Percentiles rank a stretch among this genome's conserved stretches.
phyloP scores from a whole-genome alignment of 1,284 basidiomycete genomes.

The Ceratobasidium sp. region DNA sequence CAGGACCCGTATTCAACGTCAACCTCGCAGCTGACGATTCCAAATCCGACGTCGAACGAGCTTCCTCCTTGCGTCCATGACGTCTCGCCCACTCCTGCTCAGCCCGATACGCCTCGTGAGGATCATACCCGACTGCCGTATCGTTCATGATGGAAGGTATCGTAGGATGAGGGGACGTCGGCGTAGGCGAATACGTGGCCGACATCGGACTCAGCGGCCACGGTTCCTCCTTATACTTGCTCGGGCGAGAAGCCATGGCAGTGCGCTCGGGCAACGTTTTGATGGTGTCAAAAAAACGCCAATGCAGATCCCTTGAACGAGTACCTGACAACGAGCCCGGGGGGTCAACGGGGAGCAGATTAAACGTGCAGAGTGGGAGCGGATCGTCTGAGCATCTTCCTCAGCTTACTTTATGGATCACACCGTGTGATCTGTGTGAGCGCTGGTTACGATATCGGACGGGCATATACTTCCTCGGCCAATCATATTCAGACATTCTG shows the following conservation, averaged over 20 bases:
- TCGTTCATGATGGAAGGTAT: not conserved
- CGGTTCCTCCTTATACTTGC: conserved; percentile 22
- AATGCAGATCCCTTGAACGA: not conserved
- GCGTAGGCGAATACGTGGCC: not conserved
- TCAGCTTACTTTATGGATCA: not conserved
- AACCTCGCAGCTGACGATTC: not conserved
- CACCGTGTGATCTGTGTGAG: not conserved
- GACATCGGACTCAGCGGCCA: conserved; percentile 26
- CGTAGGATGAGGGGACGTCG: conserved; percentile 4
- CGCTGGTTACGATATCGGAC: not conserved
- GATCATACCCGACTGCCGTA: not conserved
- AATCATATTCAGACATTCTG: not conserved
- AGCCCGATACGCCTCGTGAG: not conserved
- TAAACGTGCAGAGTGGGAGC: not conserved
- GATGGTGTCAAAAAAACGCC: not conserved
- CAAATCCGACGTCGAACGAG: not conserved
- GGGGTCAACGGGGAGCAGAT: not conserved
- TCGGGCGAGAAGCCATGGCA: not conserved
- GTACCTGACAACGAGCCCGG: not conserved
- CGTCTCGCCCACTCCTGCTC: conserved; percentile 20
- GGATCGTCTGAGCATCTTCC: not conserved
- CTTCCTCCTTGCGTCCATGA: not conserved
- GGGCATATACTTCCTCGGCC: not conserved
- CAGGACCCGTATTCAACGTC: not conserved
- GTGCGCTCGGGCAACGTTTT: not conserved